Conservation (phyloP, 345 rosid genomes). For the Murraya paniculata region DNA sequence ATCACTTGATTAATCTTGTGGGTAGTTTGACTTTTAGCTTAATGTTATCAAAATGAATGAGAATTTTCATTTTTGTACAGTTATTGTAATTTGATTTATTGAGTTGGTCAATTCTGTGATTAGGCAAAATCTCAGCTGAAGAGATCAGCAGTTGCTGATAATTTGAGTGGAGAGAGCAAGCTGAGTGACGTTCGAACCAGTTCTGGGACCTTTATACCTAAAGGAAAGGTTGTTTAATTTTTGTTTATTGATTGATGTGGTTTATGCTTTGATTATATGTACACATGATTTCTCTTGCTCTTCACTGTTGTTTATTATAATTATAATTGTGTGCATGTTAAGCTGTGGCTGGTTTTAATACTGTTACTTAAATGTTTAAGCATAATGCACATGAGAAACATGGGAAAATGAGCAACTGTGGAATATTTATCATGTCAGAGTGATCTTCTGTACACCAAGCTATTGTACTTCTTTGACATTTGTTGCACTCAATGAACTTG, state of each 20-base stretch:
- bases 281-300: neutral
- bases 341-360: neutral
- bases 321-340: neutral
- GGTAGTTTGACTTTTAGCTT: slow-evolving; percentile 19
- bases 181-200: slow-evolving; percentile 90
- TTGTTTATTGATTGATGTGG: neutral
- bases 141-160: slow-evolving; percentile 96
- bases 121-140: slow-evolving; percentile 85
- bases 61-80: neutral
- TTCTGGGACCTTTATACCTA: slow-evolving; percentile 90
- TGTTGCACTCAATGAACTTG: neutral
- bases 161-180: slow-evolving; percentile 73
- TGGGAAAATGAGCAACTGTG: too few relatives aligned
- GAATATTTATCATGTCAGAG: neutral
- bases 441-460: neutral
- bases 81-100: neutral
- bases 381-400: neutral
- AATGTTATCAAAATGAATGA: slow-evolving; percentile 11
- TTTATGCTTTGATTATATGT: neutral
- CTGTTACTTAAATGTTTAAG: neutral
- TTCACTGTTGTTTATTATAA: neutral
- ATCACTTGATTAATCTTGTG: slow-evolving; percentile 87
- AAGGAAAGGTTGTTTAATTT: slow-evolving; percentile 61
- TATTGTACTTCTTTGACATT: neutral
- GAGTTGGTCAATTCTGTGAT: slow-evolving; percentile 7